A percentile compares a stretch with the other conserved stretches of the same genome.
Conservation (phyloP, 1,139 yeast species). For the Pichia norvegensis region DNA sequence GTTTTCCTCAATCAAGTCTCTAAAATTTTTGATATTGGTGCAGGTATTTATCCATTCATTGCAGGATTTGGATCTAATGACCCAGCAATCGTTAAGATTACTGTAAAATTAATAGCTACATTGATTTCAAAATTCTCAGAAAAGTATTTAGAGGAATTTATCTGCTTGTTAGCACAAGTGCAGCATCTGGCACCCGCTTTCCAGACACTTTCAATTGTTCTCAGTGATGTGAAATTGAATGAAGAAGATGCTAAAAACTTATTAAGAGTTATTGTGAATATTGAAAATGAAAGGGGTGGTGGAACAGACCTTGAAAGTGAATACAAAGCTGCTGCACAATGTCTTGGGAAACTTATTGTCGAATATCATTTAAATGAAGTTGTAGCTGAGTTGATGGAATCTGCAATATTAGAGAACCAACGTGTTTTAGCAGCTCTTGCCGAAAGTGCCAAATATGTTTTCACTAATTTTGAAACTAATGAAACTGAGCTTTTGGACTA, state of each 20-base stretch:
- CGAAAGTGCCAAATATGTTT: slow-evolving; percentile 23
- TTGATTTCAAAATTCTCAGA: slow-evolving; percentile 35
- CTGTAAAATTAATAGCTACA: slow-evolving; percentile 50
- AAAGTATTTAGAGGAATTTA: slow-evolving; percentile 30
- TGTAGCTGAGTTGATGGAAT: slow-evolving; percentile 11
- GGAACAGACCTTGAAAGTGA: slow-evolving; percentile 22
- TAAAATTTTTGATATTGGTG: slow-evolving; percentile 27
- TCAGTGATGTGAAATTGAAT: slow-evolving; percentile 22
- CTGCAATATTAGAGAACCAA: background rate
- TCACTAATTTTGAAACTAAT: slow-evolving; percentile 10
- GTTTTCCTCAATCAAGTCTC: slow-evolving; percentile 44
- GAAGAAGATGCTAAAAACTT: slow-evolving; percentile 21
- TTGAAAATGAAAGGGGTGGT: slow-evolving; percentile 7
- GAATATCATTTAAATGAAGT: slow-evolving; percentile 13
- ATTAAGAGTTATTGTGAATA: slow-evolving; percentile 20
- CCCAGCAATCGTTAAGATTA: slow-evolving; percentile 36
- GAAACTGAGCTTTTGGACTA: slow-evolving; percentile 12
- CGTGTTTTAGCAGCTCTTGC: slow-evolving; percentile 16
- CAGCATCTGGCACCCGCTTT: slow-evolving; percentile 20
- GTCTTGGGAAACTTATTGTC: slow-evolving; percentile 23
- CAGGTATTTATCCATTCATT: slow-evolving; percentile 31
- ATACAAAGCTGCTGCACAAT: slow-evolving; percentile 31
- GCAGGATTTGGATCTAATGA: slow-evolving; percentile 29
- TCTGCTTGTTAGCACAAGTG: slow-evolving; percentile 25
- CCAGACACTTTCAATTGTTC: slow-evolving; percentile 34